phyloP scores from a whole-genome alignment of 116 monocot species.

The Papilionanthe hybrid region DNA sequence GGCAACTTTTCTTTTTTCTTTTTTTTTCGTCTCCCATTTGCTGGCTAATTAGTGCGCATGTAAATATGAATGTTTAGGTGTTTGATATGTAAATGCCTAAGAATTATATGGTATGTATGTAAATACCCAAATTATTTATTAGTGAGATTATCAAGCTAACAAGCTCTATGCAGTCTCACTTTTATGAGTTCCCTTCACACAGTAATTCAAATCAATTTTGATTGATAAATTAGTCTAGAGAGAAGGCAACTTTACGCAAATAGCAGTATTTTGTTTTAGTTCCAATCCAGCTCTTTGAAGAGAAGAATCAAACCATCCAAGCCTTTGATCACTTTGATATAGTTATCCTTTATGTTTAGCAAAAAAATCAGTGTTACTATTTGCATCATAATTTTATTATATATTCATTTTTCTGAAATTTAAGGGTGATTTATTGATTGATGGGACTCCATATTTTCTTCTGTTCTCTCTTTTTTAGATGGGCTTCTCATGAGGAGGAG shows the following conservation, averaged over 20 bases:
- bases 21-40: neutral
- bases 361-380: neutral
- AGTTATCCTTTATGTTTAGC: neutral
- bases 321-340: neutral
- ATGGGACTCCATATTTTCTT: neutral
- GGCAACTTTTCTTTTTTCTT: too few species aligned
- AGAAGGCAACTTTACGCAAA: neutral
- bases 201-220: too few species aligned
- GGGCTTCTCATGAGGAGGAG: neutral
- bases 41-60: too few species aligned
- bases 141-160: too few species aligned
- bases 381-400: neutral
- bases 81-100: too few species aligned
- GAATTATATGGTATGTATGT: too few species aligned
- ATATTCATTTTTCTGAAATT: neutral
- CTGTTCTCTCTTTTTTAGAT: neutral
- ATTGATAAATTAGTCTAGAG: too few species aligned
- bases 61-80: too few species aligned
- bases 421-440: neutral
- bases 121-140: neutral
- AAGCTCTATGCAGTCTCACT: too few species aligned
- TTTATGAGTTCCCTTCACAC: too few species aligned
- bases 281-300: too few species aligned
- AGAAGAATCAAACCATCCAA: neutral
- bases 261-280: neutral